phyloP scores from a whole-genome alignment of 2,329 filamentous ascomycete genomes.

The Aspergillus udagawae region DNA sequence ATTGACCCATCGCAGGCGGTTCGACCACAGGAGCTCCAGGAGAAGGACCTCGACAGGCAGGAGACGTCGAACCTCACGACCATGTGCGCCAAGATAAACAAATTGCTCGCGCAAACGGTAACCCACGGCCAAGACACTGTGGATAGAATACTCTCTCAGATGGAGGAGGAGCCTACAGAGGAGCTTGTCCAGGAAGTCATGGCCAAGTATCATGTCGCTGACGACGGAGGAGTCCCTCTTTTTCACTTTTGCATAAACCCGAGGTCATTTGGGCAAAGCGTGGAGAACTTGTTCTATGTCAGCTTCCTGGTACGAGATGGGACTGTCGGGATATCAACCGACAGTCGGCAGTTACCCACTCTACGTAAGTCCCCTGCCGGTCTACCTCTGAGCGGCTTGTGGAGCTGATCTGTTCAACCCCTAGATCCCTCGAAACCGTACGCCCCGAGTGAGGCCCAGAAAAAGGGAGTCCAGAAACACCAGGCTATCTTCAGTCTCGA shows the following conservation, averaged over 20 bases:
- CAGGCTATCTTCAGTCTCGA: constrained; percentile 89
- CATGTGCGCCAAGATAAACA: constrained; percentile 71
- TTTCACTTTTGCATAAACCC: constrained; percentile 91
- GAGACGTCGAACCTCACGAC: constrained; percentile 75
- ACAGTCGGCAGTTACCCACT: constrained; percentile 71
- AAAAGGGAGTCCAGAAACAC: constrained; percentile 61
- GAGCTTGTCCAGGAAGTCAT: constrained; percentile 52
- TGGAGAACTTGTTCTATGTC: constrained; percentile 96
- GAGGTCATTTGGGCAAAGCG: constrained; percentile 82
- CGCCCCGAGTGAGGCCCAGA: constrained; percentile 45
- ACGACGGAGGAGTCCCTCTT: constrained; percentile 68
- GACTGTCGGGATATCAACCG: constrained; percentile 67
- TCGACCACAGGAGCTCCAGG: constrained; percentile 71
- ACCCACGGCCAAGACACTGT: constrained; percentile 45
- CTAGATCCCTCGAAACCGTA: constrained; percentile 45
- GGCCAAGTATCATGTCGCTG: constrained; percentile 61
- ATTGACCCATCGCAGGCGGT: constrained; percentile 64
- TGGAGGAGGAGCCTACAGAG: constrained; percentile 29
- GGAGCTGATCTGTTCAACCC: constrained; percentile 1
- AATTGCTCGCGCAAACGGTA: constrained; percentile 50
- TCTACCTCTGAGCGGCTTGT: not conserved
- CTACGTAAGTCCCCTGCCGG: constrained; percentile 58
- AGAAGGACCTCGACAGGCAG: constrained; percentile 68
- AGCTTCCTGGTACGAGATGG: constrained; percentile 92
- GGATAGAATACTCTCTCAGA: constrained; percentile 39